Base-by-base conservation (phyloP, 2,329 filamentous ascomycete species). In the Xylaria sp. region DNA sequence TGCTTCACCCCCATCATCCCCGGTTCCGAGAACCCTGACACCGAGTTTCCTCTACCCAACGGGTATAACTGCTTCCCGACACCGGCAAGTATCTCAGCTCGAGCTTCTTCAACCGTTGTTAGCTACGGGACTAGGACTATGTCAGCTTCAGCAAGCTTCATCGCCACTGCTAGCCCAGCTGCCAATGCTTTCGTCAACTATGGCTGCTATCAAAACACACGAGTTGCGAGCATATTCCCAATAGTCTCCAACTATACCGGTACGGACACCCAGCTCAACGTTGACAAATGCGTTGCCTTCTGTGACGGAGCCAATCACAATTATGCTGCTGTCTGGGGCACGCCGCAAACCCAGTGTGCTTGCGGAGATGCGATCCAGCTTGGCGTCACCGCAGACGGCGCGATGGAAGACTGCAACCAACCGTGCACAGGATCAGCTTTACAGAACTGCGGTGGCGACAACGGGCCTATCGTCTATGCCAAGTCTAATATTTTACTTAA, bases 1-100 rank as follows among this genome's bases (percentile, higher is more conserved):
- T 87, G 86, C 77, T 85, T 84, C 71, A 65, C 70, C 5, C 78
- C 78, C 0, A 36, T 44, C 5, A 77, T 78, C 20, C 78, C 78
- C 1, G 78, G 78, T 15, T 66, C 57, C 6, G 31, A 58, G 13
- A 61, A 71, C 20, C 40, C 67, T 17, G 67, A 59, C 3, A 7
- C 56, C 7, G 20, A 48, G 13, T 15, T 10, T 11, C 51, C 38
- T 3, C 40, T 51, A 7, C 62, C 71, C 20, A 42, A 65, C 15
- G 31, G 56, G 6, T 77, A 68, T 58, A 59, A 66, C 7, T 79
- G 76, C 65, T 73, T 70, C 49, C 4, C 51, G n/a, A 72, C 71
- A 2, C 72, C 72, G 1, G 15, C 36, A 3, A 66, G 58, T 49
- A 71, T 74, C 60, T 3, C 13, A 10, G 33, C 3, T 20, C 68